Conservation (phyloP, 2,329 filamentous ascomycete species). For the Aureobasidium leucospermi region DNA sequence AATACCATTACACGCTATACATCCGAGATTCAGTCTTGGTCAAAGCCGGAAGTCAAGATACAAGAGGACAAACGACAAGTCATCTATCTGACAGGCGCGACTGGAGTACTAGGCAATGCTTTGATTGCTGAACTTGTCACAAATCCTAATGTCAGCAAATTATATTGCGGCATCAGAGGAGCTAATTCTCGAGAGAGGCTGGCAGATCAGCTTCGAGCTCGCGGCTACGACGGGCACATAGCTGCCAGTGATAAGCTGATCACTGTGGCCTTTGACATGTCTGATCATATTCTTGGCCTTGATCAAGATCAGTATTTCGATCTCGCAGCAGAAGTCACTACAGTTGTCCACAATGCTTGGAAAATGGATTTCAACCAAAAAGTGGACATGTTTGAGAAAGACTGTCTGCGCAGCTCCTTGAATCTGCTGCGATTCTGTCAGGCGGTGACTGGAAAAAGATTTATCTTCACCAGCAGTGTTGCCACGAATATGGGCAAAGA, state of each 20-base stretch:
- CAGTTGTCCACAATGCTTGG: constrained; percentile 32
- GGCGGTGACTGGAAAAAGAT: constrained; percentile 19
- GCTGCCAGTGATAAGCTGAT: constrained; percentile 17
- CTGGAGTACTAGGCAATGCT: constrained; percentile 14
- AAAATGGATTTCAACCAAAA: constrained; percentile 30
- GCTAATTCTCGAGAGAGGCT: no score
- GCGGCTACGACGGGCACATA: background rate
- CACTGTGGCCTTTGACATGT: constrained; percentile 16
- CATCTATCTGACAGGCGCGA: constrained; percentile 15
- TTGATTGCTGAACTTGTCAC: constrained; percentile 13
- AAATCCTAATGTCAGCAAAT: background rate
- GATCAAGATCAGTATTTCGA: no score
- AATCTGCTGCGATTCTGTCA: constrained; percentile 24
- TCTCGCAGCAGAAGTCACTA: no score
- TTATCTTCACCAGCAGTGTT: constrained; percentile 16
- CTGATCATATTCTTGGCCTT: constrained; percentile 21
- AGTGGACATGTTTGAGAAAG: constrained; percentile 24
- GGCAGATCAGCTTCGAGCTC: constrained; percentile 19
- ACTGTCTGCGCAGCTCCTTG: constrained; percentile 27
- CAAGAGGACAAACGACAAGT: background rate
- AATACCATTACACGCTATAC: background rate
- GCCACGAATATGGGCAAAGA: constrained; percentile 14
- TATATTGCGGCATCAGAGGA: constrained; percentile 15
- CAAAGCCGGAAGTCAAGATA: background rate
- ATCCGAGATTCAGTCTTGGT: constrained; percentile 1